Percentiles rank a stretch among this genome's conserved stretches.
These are phyloP conservation scores for Russula dissimulans DNA, from an alignment of 768 basidiomycete genomes.

Conservation along the genomic window DNA sequence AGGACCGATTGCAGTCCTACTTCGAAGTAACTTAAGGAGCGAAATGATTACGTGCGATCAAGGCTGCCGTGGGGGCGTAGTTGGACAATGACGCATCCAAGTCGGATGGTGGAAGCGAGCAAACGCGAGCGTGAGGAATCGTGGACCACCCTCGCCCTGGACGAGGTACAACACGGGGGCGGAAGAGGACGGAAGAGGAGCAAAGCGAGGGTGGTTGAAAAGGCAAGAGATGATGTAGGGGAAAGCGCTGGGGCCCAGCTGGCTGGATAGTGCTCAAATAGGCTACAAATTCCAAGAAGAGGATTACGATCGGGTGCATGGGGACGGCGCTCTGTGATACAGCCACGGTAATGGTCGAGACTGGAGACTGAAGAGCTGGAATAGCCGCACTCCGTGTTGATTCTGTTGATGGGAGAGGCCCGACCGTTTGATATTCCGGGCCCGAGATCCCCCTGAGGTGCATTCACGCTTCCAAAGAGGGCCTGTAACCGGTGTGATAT, in stretches of 20 bases:
- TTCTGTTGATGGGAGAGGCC: conserved; percentile 3
- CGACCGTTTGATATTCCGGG: background rate
- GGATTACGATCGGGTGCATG: conserved; percentile 12
- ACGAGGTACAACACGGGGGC: background rate
- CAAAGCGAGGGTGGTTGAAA: background rate
- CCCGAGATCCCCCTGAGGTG: conserved; percentile 2
- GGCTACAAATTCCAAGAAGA: conserved; percentile 4
- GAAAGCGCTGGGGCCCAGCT: conserved; percentile 1
- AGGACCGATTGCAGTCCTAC: conserved; percentile 3
- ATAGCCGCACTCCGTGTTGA: background rate
- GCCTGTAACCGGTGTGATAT: background rate
- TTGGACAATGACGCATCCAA: conserved; percentile 12
- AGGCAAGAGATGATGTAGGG: background rate
- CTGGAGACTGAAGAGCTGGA: background rate
- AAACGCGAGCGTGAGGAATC: background rate
- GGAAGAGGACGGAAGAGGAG: background rate
- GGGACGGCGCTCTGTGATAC: background rate
- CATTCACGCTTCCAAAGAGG: background rate
- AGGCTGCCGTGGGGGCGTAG: conserved; percentile 4
- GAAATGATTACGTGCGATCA: conserved; percentile 17
- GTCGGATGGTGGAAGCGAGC: conserved; percentile 2
- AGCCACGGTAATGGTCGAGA: background rate
- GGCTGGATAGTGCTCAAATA: conserved; percentile 14
- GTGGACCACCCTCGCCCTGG: conserved; percentile 10
- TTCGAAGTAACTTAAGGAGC: conserved; percentile 5